Evolutionary conservation across 495 filamentous ascomycete genomes (phyloP), one percentile per base, ranked within the genome.

Genomic region (Penicillium salamii): DNA sequence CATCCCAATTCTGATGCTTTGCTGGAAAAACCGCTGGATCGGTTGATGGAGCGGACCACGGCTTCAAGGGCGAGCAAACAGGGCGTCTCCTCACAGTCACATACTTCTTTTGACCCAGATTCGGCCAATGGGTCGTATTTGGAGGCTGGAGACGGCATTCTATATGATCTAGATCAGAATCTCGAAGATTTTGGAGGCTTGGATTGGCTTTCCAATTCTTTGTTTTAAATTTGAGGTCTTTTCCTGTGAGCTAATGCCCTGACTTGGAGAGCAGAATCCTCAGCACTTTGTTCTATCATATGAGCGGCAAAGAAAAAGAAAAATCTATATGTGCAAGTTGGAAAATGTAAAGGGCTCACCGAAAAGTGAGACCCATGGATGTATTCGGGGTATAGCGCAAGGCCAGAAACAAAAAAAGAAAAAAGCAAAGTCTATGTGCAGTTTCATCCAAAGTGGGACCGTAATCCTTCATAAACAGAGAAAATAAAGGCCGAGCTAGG

Each of bases 401-500:
- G 37, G 45, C 35, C 15, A 39, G 37, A 31, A 48, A 31, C n/a
- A 23, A 39, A 18, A 46, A 12, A 28, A 28, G 6, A 28, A 42
- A 20, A 35, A 35, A 23, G 21, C 12, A 34, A 14, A 34, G 18
- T 32, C 7, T 52, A 52, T 52, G 21, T 52, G 49, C 41, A 45
- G 43, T n/a, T 45, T 76, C 58, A 77, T 52, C 64, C 63, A 66
- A 90, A 79, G 62, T 81, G 76, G 43, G 71, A 78, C 66, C 86
- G 87, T 69, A 97, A 71, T 33, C 81, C 83, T 71, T 97, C 91
- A 65, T 89, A 97, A 26, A 97, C 79, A 32, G 91, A 86, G 61
- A 98, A 99, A 47, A 99, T 99, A 58, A 97, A 88, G 29, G 92
- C 95, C n/a, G 89, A 95, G 61, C 91, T 95, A 0, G 93, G 93